A percentile compares a stretch with the other conserved stretches of the same genome.
phyloP scores from a whole-genome alignment of 2,329 filamentous ascomycete genomes.

The Fusarium avenaceum region DNA sequence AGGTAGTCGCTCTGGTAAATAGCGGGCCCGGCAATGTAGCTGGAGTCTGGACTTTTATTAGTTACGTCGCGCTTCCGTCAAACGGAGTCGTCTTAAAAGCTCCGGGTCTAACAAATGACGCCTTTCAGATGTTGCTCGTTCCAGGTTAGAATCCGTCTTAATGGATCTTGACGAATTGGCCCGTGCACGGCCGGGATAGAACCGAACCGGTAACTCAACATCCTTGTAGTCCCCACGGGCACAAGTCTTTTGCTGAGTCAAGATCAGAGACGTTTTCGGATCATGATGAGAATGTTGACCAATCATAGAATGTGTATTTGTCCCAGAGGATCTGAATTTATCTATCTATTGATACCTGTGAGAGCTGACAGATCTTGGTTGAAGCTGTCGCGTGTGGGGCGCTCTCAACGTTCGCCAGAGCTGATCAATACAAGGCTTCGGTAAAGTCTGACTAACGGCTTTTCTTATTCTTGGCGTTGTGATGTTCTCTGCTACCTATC shows the following conservation, averaged over 20 bases:
- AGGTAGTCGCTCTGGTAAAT: neutral
- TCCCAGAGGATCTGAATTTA: slow-evolving; percentile 28
- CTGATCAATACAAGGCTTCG: slow-evolving; percentile 3
- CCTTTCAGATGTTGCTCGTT: slow-evolving; percentile 23
- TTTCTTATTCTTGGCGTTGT: slow-evolving; percentile 22
- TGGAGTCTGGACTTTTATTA: neutral
- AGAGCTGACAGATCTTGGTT: slow-evolving; percentile 26
- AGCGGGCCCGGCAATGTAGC: slow-evolving; percentile 7
- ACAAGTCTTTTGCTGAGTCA: slow-evolving; percentile 29
- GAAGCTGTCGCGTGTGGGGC: slow-evolving; percentile 25
- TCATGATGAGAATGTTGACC: slow-evolving; percentile 27
- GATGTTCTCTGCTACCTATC: slow-evolving; percentile 28
- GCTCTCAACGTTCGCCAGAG: neutral
- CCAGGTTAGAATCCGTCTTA: slow-evolving; percentile 18
- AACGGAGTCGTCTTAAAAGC: slow-evolving; percentile 26
- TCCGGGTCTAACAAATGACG: slow-evolving; percentile 41
- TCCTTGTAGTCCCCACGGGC: slow-evolving; percentile 43
- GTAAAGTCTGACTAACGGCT: slow-evolving; percentile 35
- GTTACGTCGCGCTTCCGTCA: neutral
- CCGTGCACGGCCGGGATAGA: slow-evolving; percentile 43
- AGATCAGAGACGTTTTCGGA: slow-evolving; percentile 45
- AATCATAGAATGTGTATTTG: slow-evolving; percentile 44
- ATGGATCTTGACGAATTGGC: slow-evolving; percentile 38
- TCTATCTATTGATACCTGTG: slow-evolving; percentile 27
- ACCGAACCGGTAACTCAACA: slow-evolving; percentile 28